These are phyloP conservation scores for Fusarium hainanense DNA, from an alignment of 2,329 filamentous ascomycete species.

Conservation along the genomic window DNA sequence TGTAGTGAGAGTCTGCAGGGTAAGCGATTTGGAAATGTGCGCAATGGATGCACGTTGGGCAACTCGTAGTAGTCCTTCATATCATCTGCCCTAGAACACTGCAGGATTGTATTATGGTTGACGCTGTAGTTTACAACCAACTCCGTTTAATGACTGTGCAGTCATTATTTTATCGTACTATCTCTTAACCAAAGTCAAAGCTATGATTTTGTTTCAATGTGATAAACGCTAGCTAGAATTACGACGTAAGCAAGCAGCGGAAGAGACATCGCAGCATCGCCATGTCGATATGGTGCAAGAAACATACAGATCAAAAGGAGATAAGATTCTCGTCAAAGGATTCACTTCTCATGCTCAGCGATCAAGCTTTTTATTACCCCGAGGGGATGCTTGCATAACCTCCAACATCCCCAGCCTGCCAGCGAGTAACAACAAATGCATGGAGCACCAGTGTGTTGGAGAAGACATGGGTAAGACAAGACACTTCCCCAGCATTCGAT, in stretches of 20 bases:
- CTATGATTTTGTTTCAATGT: not conserved
- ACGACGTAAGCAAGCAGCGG: not conserved
- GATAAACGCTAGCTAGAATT: not conserved
- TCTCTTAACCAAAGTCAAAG: not conserved
- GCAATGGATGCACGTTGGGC: not conserved
- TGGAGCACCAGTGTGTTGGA: slow-evolving; percentile 22
- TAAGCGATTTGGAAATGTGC: not conserved
- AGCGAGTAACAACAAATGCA: slow-evolving; percentile 1
- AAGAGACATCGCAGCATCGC: not conserved
- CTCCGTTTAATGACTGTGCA: not conserved
- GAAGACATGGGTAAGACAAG: slow-evolving; percentile 19
- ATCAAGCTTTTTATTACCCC: slow-evolving; percentile 6
- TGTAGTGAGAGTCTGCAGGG: not conserved
- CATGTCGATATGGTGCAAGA: not conserved
- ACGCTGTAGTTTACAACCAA: not conserved
- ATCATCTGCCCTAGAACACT: not conserved
- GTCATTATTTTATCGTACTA: not conserved
- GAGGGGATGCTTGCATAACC: not conserved
- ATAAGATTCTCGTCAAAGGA: not conserved
- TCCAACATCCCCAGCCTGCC: slow-evolving; percentile 8
- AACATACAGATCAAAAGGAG: not conserved
- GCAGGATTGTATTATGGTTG: not conserved
- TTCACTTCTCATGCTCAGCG: not conserved
- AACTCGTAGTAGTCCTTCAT: not conserved
- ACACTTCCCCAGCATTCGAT: slow-evolving; percentile 16